A percentile compares a stretch with the other conserved stretches of the same genome.
phyloP scores from a whole-genome alignment of 208 protist genomes.

The Balamuthia mandrillaris region DNA sequence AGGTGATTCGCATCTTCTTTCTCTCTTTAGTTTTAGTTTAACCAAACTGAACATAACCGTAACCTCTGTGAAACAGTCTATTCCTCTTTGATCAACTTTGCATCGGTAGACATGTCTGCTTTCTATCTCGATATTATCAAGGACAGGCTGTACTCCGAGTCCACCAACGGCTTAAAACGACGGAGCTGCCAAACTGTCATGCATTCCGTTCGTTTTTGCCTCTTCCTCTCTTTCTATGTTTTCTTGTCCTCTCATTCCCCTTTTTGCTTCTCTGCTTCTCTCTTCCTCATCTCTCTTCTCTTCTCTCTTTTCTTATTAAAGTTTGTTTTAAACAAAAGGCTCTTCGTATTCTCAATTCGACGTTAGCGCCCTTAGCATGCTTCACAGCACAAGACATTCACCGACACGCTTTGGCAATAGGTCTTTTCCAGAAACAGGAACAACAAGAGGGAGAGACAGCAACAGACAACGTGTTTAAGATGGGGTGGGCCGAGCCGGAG shows the following conservation, averaged over 20 bases:
- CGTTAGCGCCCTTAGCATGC: background rate
- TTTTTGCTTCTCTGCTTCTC: background rate
- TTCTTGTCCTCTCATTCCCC: background rate
- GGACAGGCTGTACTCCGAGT: constrained; percentile 72
- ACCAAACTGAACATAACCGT: background rate
- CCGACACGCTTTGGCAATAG: background rate
- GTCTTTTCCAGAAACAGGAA: background rate
- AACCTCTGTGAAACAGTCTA: background rate
- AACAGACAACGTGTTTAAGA: background rate
- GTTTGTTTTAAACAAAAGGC: background rate
- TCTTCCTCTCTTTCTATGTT: background rate
- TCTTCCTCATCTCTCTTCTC: too few species aligned
- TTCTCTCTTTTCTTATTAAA: too few species aligned
- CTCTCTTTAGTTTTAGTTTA: background rate
- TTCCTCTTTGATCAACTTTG: constrained; percentile 34
- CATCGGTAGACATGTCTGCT: constrained; percentile 60
- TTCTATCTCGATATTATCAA: constrained; percentile 80
- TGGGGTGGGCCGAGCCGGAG: background rate
- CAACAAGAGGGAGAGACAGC: background rate
- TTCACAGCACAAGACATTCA: constrained; percentile 34
- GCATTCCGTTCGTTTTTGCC: background rate
- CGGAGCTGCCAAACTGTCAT: constrained; percentile 59
- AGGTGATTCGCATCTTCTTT: background rate
- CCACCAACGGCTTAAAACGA: constrained; percentile 38
- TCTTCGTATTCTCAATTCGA: background rate